phyloP scores from a whole-genome alignment of 352 stramenopile species.

The Aphanomyces cochlioides region DNA sequence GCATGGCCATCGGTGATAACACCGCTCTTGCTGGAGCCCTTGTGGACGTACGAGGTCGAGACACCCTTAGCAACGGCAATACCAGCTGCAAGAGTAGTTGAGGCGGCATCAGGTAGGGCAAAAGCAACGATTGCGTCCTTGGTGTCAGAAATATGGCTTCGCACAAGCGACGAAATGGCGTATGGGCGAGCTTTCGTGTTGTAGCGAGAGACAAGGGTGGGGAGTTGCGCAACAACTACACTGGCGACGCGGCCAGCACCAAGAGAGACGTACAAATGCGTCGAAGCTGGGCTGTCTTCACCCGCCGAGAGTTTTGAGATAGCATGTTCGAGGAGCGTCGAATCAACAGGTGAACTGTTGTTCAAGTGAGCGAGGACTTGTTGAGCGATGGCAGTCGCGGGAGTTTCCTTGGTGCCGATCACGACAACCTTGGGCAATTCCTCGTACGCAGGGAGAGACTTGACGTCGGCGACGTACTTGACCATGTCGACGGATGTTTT shows the following conservation, averaged over 20 bases:
- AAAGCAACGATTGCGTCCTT: constrained; percentile 57
- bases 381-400: not conserved
- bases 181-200: constrained; percentile 72
- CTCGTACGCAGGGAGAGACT: not conserved
- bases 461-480: constrained; percentile 20
- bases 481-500: constrained; percentile 21
- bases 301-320: constrained; percentile 41
- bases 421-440: constrained; percentile 25
- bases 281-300: constrained; percentile 46
- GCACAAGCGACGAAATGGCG: constrained; percentile 63
- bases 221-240: constrained; percentile 55
- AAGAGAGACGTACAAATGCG: constrained; percentile 42
- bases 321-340: constrained; percentile 50
- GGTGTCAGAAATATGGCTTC: constrained; percentile 41
- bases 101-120: constrained; percentile 45
- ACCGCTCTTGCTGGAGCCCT: constrained; percentile 38
- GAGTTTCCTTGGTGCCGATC: constrained; percentile 29
- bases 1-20: constrained; percentile 32
- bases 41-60: constrained; percentile 53
- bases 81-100: constrained; percentile 58
- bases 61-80: constrained; percentile 49
- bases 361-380: constrained; percentile 7
- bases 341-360: not conserved
- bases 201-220: constrained; percentile 57
- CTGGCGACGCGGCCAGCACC: constrained; percentile 34